Evolutionary conservation across 169 alveolate species (phyloP), one percentile per base, ranked within the genome.

Genomic region (Neospora caninum): DNA sequence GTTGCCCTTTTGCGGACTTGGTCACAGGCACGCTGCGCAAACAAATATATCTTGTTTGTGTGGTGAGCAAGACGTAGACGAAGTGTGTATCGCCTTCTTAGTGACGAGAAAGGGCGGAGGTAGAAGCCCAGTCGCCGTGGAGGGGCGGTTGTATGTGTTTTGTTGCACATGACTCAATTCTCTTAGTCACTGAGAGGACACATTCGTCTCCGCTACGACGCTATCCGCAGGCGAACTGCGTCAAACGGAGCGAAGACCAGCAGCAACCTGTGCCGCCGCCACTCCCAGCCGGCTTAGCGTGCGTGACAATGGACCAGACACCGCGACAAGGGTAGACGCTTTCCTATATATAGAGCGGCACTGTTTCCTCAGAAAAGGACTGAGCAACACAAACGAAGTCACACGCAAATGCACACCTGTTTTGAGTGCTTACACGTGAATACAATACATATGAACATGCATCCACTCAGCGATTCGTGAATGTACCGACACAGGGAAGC

Each of bases 221-320:
- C 36, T 42, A 2, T 34, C 84, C 18, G 84, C 73, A 64, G 31
- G 20, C 43, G n/a, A 78, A n/a, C 45, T 16, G 45, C 39, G 1
- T 78, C 43, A 38, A 78, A 82, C 89, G 89, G 89, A 82, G 89
- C 89, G 89, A 82, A 82, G 89, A 82, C 31, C 54, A 36, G 38
- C 54, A 38, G 64, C 69, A 82, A 42, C n/a, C 43, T 36, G 73
- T 64, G 86, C 86, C n/a, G 38, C 89, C 7, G 89, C 36, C 89
- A 82, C 89, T 82, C 89, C 64, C 89, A 82, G 89, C 89, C 89
- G 89, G 89, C 89, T 82, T 82, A 82, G 89, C 89, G 89, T 82
- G 89, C 89, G 89, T 82, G 25, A 73, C 27, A n/a, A 7, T 16
- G n/a, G 25, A 64, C n/a, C 31, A 22, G n/a, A 29, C n/a, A 27